Percentiles rank a stretch among this genome's conserved stretches.
Conservation (phyloP, 1,139 yeast species). For the Taphrina deformans region DNA sequence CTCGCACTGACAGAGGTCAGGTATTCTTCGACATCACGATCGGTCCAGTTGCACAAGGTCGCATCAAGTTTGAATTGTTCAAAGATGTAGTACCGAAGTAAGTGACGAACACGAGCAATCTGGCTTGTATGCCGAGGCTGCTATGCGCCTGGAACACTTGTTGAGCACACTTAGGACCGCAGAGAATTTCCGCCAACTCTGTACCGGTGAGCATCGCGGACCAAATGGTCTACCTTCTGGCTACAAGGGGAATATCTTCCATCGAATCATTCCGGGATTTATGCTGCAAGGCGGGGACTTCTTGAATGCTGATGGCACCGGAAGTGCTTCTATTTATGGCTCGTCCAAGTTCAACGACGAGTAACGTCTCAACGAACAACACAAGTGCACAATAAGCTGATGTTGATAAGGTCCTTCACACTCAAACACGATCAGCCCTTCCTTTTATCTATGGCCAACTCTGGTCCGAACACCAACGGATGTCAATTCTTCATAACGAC, state of each 20-base stretch:
- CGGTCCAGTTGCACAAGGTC: slow-evolving; percentile 46
- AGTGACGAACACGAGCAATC: slow-evolving; percentile 40
- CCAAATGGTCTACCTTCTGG: slow-evolving; percentile 53
- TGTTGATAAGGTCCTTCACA: slow-evolving; percentile 54
- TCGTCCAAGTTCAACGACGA: slow-evolving; percentile 83
- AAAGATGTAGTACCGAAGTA: slow-evolving; percentile 49
- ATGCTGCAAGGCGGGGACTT: slow-evolving; percentile 98
- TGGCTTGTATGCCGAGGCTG: neutral
- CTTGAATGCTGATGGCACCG: slow-evolving; percentile 62
- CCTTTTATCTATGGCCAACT: slow-evolving; percentile 91
- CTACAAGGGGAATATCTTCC: slow-evolving; percentile 81
- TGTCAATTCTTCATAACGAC: slow-evolving; percentile 90
- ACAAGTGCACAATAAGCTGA: slow-evolving; percentile 65
- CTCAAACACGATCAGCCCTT: slow-evolving; percentile 57
- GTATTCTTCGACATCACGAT: slow-evolving; percentile 33
- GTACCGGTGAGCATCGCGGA: slow-evolving; percentile 55
- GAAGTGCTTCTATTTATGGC: slow-evolving; percentile 50
- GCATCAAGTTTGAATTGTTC: slow-evolving; percentile 53
- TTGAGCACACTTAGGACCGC: slow-evolving; percentile 45
- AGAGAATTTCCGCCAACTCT: slow-evolving; percentile 58
- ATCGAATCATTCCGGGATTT: slow-evolving; percentile 80
- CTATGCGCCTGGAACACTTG: neutral
- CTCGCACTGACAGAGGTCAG: neutral
- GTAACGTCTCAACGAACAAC: slow-evolving; percentile 55
- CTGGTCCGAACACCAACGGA: slow-evolving; percentile 93